Evolutionary conservation across 352 stramenopile genomes (phyloP), one percentile per base, ranked within the genome.

Genomic region (Peronospora destructor): DNA sequence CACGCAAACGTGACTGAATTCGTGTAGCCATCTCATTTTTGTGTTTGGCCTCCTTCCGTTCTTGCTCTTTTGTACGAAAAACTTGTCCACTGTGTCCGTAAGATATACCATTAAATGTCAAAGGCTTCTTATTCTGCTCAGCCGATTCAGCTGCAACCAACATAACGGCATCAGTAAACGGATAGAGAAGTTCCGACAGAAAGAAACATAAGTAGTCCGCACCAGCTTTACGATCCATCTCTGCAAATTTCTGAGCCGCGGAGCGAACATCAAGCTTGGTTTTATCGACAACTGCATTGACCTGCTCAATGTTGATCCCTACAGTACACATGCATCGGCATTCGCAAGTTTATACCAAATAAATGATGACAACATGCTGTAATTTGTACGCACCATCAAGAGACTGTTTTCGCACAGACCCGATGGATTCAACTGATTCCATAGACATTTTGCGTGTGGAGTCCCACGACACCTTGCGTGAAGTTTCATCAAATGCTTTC

Each of bases 181-280:
- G 12, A 44, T 13, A 21, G 37, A 32, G 25, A n/a, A 25, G 13
- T 34, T 38, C 32, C 11, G 25, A 26, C 44, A 25, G 13, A 52
- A 4, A 13, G 8, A 21, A 41, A 4, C 1, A 40, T 46, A 40
- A 17, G 23, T 16, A 46, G 37, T 19, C 53, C 63, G 33, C 33
- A 84, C 73, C 70, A 59, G 65, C 65, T 67, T 75, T 76, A 33
- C 72, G 71, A 43, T 86, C 75, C 70, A 84, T 77, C 13, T 81
- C 70, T 3, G 68, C 68, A 49, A 86, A 84, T 36, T 76, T 79
- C 36, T 81, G 67, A 3, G 75, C 70, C 35, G 75, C 72, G 9
- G 70, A 80, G 34, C 63, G 66, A 17, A 83, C 63, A 7, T 80
- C 75, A 5, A 79, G 50, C 28, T 71, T 74, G 29, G 59, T 62